Evolutionary conservation across 441 rosid genomes (phyloP), one percentile per base, ranked within the genome.

Genomic region (Theobroma grandiflorum): DNA sequence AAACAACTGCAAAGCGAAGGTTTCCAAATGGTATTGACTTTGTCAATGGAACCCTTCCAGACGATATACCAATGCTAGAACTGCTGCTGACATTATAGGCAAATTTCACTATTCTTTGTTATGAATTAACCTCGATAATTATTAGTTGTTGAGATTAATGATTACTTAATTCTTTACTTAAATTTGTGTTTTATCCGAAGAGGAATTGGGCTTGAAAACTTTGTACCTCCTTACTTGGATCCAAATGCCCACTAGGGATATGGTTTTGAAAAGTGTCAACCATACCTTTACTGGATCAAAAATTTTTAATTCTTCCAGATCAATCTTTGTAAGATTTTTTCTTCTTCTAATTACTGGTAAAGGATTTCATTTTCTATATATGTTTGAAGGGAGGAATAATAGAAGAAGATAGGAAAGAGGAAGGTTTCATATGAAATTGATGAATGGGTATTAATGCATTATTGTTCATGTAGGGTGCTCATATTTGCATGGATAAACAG

Each of bases 11-110:
- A 11, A 22, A 5, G 45, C 72, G 73, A 5, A 2, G 0, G 33
- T 33, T 3, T 15, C 89, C 91, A 1, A 84, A 85, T 16, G 91
- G 91, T 35, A 85, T 88, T 11, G 91, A 88, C 81, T 82, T 86
- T 1, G 87, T 81, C 3, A 49, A 71, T 2, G 66, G 66, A 38
- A 14, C 3, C 12, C 88, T 2, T 85, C 89, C 0, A 87, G 91
- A 14, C 80, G 91, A 37, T 88, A 40, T 80, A 88, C 89, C 47
- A 87, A 85, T 73, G 88, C 86, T 15, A 82, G 88, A 71, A 88
- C 88, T 3, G 81, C 85, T 33, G 69, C 65, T 18, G 91, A 88
- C 42, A 79, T 86, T 43, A 22, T 88, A 73, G 76, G 76, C 65
- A 73, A 73, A 50, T 72, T 33, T 4, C 2, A 5, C 33, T 22